A percentile compares a stretch with the other conserved stretches of the same genome.
Conservation (phyloP, 2,329 filamentous ascomycete species). For the Aspergillus sp. region DNA sequence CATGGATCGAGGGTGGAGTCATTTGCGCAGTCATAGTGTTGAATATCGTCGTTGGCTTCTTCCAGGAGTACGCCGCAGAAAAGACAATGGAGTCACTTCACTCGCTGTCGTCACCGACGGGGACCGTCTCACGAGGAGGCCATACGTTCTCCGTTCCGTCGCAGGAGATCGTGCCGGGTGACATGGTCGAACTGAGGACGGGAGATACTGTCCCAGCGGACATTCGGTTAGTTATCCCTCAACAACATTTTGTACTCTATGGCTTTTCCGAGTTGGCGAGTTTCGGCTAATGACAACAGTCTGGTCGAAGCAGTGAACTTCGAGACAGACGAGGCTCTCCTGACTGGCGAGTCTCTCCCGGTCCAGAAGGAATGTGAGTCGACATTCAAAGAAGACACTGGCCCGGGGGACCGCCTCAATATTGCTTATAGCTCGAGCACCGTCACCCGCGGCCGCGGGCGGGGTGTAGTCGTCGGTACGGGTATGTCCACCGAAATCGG, state of each 20-base stretch:
- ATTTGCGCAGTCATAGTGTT: slow-evolving; percentile 56
- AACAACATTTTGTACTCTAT: slow-evolving; percentile 41
- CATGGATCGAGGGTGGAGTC: slow-evolving; percentile 35
- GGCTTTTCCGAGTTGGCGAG: slow-evolving; percentile 50
- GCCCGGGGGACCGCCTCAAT: slow-evolving; percentile 59
- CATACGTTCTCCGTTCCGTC: slow-evolving; percentile 52
- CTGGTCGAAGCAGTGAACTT: slow-evolving; percentile 40
- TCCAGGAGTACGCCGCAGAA: slow-evolving; percentile 48
- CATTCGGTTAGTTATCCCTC: slow-evolving; percentile 43
- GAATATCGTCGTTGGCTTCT: slow-evolving; percentile 57
- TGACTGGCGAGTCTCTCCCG: no score
- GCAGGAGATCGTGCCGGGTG: slow-evolving; percentile 35
- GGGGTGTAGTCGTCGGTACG: slow-evolving; percentile 56
- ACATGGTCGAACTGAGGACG: slow-evolving; percentile 46
- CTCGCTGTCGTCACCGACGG: slow-evolving; percentile 54
- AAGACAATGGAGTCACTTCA: slow-evolving; percentile 48
- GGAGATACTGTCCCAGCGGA: slow-evolving; percentile 60
- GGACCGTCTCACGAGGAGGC: slow-evolving; percentile 55
- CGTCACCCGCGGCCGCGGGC: slow-evolving; percentile 57
- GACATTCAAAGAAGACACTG: slow-evolving; percentile 49
- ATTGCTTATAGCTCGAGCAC: slow-evolving; percentile 60
- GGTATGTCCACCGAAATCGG: slow-evolving; percentile 61
- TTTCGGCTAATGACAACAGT: slow-evolving; percentile 17
- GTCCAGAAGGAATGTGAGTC: slow-evolving; percentile 38
- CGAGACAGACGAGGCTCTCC: no score